Evolutionary conservation across 2,329 filamentous ascomycete genomes (phyloP), one percentile per base, ranked within the genome.

Genomic region (Diaporthe velutina): DNA sequence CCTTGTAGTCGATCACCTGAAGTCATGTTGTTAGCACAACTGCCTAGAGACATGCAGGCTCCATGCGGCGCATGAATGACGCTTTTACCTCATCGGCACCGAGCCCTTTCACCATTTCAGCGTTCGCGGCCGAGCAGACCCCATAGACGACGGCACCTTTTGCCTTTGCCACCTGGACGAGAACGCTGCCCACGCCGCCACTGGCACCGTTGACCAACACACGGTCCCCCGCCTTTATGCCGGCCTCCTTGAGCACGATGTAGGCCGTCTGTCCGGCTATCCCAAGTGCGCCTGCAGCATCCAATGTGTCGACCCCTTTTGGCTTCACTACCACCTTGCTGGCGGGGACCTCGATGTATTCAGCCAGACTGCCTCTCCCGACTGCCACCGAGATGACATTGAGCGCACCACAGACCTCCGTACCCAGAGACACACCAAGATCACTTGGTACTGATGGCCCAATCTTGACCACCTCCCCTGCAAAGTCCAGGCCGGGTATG

Each of bases 141-240:
- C 81, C 88, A 1, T 85, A 85, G 1, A 90, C 83, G 66, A 81
- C 79, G 3, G 86, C 88, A 0, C 81, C 79, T 70, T 81, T 76
- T 54, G 85, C 82, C 76, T 87, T 82, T 77, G 81, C 76, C n/a
- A 88, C 83, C 80, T 90, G 88, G 61, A 88, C 80, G 1, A 84
- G 81, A 67, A 89, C 77, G 28, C 83, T 83, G 17, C 88, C 88
- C 8, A 90, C 85, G 17, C 87, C 88, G 0, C 88, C 88, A 77
- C 87, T 88, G 28, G 86, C 88, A 4, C 86, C 88, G 76, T 89
- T 88, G 5, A 89, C 81, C 61, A 90, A 77, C 48, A 89, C 85
- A 3, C 73, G 77, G 45, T 80, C 76, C 5, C 79, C 79, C 3
- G 19, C 8, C 64, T 61, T 58, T 7, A 83, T 50, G 2, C 70